Base-by-base conservation (phyloP, 768 basidiomycete species). In the Phaeotremella fagi region DNA sequence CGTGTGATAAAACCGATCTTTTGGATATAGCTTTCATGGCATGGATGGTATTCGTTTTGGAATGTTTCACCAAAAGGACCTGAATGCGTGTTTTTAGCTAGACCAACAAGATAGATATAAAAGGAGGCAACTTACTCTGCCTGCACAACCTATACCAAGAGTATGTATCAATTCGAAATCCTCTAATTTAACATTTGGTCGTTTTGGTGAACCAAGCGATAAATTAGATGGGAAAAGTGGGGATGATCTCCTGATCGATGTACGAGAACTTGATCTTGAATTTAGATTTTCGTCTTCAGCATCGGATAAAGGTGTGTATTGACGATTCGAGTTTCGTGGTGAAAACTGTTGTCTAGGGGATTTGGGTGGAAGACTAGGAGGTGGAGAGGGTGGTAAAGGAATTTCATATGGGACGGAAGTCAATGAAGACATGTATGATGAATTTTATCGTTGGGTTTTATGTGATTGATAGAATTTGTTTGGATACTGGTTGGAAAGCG, bases 101-200 rank as follows among this genome's bases (percentile, higher is more conserved):
- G 18, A n/a, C n/a, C n/a, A n/a, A n/a, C n/a, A n/a, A 22, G 45
- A 9, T 16, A 7, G 31, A 7, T 7, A 9, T 11, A 22, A 28
- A 11, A 27, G 4, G 38, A 14, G 23, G 20, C 16, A 6, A 54
- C 74, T 60, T 25, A 97, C 94, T 74, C 97, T 95, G 44, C 94
- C 95, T 3, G 95, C 94, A 68, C 92, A 97, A 1, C 95, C 95
- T 76, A 91, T 95, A 16, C 95, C 95, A 12, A 99, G 78, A 27
- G 98, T 94, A 15, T 90, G 82, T 80, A 97, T 84, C 83, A 98
- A 88, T 77, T 98, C 90, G 72, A 99, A 99, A 77, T 97, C 91
- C 60, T 89, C 82, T 54, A 98, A 33, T 24, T 54, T 44, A 3
- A 51, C 53, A 9, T 11, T 20, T 22, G 38, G 22, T 22, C 20